Evolutionary conservation across 2,329 filamentous ascomycete species (phyloP), one percentile per base, ranked within the genome.

Genomic region (Ilyonectria mors-panacis): DNA sequence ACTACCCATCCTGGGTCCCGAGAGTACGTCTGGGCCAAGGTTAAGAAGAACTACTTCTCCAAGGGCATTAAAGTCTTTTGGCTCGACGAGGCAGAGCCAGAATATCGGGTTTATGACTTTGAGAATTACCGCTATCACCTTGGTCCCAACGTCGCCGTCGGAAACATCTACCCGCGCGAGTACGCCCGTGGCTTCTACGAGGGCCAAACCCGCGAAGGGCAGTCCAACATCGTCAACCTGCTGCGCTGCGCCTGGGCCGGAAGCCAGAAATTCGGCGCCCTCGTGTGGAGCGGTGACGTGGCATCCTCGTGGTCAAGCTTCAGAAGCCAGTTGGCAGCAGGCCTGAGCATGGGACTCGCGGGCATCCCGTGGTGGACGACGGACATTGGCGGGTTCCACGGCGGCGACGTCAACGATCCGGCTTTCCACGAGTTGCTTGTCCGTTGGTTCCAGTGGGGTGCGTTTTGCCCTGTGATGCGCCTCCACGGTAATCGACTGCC

Each of bases 351-450:
- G 87, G 90, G 89, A 0, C 79, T 92, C 6, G 83, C 89, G 0
- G 90, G 90, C 0, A 84, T 92, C 12, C 86, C 89, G 0, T 92
- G 89, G 89, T 92, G 89, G 89, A 92, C 90, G 0, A 92, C 90
- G 0, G 90, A 92, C 71, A 92, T 92, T 59, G 90, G 91, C 2
- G 91, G 91, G 1, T 92, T 93, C 74, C 89, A 92, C 73, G 90
- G 90, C 6, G 90, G 90, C 0, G 84, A 90, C 67, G 87, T 89
- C 0, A 77, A 81, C 1, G 85, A 90, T 53, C 78, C 81, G 2
- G 81, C 73, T 0, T 92, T 92, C 77, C 82, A 88, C 12, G 90
- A 92, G 73, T 78, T 92, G 1, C 88, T 92, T 64, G 85, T 89
- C 2, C 81, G 91, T 2, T 92, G 90, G 91, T 92, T 92, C 77